Percentiles rank a stretch among this genome's conserved stretches.
Conservation (phyloP, 192 early-diverging fungal genomes). For the Phycomyces nitens region DNA sequence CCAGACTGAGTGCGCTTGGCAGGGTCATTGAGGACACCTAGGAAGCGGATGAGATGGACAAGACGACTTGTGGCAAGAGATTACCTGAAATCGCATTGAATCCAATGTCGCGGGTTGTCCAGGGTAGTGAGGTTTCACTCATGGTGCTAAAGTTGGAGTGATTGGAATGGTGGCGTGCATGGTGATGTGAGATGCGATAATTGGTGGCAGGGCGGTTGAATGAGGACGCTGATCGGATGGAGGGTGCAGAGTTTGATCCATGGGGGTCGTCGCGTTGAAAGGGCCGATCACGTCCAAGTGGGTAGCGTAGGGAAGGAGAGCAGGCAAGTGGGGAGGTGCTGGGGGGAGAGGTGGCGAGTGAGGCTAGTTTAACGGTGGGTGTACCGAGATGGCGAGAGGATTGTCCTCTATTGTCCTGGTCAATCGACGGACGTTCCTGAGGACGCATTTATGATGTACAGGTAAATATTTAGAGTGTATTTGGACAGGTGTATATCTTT, state of each 20-base stretch:
- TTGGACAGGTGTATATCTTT: not conserved
- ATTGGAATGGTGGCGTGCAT: slow-evolving; percentile 42
- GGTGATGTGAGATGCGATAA: slow-evolving; percentile 22
- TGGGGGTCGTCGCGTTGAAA: slow-evolving; percentile 13
- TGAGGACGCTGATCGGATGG: slow-evolving; percentile 28
- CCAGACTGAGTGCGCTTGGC: slow-evolving; percentile 42
- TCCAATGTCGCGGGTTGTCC: slow-evolving; percentile 74
- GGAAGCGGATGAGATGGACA: slow-evolving; percentile 15
- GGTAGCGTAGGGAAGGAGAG: not conserved
- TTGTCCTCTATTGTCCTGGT: not conserved
- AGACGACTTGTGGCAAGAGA: slow-evolving; percentile 11
- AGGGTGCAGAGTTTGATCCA: slow-evolving; percentile 4
- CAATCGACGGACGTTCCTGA: not conserved
- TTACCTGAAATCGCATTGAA: slow-evolving; percentile 69
- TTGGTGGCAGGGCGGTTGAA: slow-evolving; percentile 17
- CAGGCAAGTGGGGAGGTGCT: not conserved
- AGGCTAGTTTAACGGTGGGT: not conserved
- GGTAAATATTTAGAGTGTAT: no score
- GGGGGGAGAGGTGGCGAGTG: not conserved
- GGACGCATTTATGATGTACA: not conserved
- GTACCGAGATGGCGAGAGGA: not conserved
- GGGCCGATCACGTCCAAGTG: slow-evolving; percentile 7
- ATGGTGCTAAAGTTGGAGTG: slow-evolving; percentile 48
- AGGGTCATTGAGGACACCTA: slow-evolving; percentile 74
- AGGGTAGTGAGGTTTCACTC: slow-evolving; percentile 51